Conservation (phyloP, 2,329 filamentous ascomycete genomes). For the Pseudogymnoascus sp. region DNA sequence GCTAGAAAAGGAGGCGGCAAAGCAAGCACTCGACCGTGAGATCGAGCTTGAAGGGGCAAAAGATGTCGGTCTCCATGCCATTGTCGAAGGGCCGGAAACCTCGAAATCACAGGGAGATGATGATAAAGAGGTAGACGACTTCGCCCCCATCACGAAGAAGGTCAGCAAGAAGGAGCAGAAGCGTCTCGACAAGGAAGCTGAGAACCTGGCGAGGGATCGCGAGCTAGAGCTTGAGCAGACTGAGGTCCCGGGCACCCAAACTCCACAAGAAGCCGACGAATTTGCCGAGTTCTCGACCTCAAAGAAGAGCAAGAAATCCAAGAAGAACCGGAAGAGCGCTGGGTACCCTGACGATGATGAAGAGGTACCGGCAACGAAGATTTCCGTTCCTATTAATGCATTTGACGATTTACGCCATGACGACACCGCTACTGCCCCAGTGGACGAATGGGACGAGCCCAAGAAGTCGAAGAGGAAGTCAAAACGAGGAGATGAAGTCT, state of each 20-base stretch:
- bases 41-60: background rate
- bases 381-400: conserved; percentile 27
- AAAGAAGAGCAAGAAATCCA: conserved; percentile 16
- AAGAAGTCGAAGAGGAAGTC: conserved; percentile 31
- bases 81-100: background rate
- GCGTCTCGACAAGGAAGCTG: conserved; percentile 5
- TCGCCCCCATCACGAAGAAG: background rate
- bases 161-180: conserved; percentile 15
- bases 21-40: background rate
- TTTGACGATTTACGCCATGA: conserved; percentile 26
- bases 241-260: background rate
- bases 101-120: background rate
- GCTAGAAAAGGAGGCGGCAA: conserved; percentile 32
- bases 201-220: background rate
- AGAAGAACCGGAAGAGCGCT: conserved; percentile 14
- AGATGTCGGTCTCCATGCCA: background rate
- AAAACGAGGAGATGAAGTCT: conserved; percentile 29
- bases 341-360: background rate
- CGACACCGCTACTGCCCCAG: conserved; percentile 15
- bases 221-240: background rate
- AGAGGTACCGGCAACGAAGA: conserved; percentile 20
- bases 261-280: conserved; percentile 15
- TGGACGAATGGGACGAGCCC: conserved; percentile 29
- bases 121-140: conserved; percentile 17
- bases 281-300: conserved; percentile 20